Percentiles rank a stretch among this genome's conserved stretches.
These are phyloP conservation scores for Colletotrichum spinosum DNA, from an alignment of 2,329 filamentous ascomycete species.

Conservation along the genomic window DNA sequence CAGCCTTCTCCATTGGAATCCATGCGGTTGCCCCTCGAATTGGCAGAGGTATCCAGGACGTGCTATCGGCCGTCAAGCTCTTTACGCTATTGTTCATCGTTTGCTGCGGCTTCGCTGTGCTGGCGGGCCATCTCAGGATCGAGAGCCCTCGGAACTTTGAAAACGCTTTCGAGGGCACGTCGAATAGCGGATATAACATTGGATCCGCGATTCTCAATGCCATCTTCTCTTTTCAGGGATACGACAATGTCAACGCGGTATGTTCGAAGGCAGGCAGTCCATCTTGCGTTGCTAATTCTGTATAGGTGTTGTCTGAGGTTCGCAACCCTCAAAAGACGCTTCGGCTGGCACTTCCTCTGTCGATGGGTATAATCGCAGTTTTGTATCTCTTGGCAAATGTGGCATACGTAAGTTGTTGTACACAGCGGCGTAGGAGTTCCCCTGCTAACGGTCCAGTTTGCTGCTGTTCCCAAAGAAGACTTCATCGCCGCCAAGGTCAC, in stretches of 20 bases:
- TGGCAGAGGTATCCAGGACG: slow-evolving; percentile 24
- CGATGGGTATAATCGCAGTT: slow-evolving; percentile 28
- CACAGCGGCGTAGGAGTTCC: no score
- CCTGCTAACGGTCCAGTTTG: slow-evolving; percentile 3
- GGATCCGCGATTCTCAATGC: slow-evolving; percentile 32
- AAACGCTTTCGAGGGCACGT: slow-evolving; percentile 29
- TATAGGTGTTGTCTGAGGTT: slow-evolving; percentile 24
- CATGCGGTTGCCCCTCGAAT: slow-evolving; percentile 27
- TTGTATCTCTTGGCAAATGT: slow-evolving; percentile 32
- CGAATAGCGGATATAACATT: slow-evolving; percentile 32
- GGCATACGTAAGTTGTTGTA: slow-evolving; percentile 17
- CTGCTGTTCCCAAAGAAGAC: slow-evolving; percentile 31
- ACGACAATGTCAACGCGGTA: slow-evolving; percentile 34
- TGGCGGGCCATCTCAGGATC: slow-evolving; percentile 26
- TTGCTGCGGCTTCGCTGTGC: slow-evolving; percentile 32
- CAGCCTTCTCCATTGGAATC: slow-evolving; percentile 28
- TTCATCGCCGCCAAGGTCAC: slow-evolving; percentile 36
- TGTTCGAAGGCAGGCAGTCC: not conserved
- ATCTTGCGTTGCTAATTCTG: not conserved
- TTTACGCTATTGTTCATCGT: slow-evolving; percentile 33
- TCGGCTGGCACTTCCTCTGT: slow-evolving; percentile 22
- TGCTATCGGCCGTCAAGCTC: slow-evolving; percentile 29
- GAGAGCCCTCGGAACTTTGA: slow-evolving; percentile 23
- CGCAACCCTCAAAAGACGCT: slow-evolving; percentile 36
- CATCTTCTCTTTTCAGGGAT: slow-evolving; percentile 33